Evolutionary conservation across 2,329 filamentous ascomycete species (phyloP).

Genomic region (Sporothrix globosa): DNA sequence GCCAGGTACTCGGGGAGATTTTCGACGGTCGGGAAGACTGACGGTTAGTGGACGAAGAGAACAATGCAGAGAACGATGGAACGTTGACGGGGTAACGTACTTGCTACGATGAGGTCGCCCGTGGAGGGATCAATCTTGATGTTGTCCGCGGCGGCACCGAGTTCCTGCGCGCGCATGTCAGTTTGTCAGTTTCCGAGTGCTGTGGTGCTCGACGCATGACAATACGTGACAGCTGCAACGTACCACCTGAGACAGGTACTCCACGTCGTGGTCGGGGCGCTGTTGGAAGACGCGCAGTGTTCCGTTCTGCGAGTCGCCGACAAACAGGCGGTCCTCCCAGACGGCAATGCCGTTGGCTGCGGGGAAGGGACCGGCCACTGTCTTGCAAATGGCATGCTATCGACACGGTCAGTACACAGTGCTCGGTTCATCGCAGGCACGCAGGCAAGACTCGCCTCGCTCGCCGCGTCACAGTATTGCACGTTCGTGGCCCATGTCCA

Average conservation of each 20-base stretch:
- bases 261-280: not conserved
- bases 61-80: not conserved
- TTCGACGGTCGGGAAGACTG: slow-evolving; percentile 28
- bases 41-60: not conserved
- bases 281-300: slow-evolving; percentile 19
- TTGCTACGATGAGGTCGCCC: not conserved
- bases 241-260: not conserved
- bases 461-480: slow-evolving; percentile 24
- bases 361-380: not conserved
- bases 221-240: no score
- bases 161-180: not conserved
- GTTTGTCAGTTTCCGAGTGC: no score
- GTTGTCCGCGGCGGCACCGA: slow-evolving; percentile 25
- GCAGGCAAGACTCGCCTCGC: not conserved
- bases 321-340: slow-evolving; percentile 20
- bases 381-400: slow-evolving; percentile 3
- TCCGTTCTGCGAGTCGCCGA: slow-evolving; percentile 24
- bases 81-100: not conserved
- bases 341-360: slow-evolving; percentile 24
- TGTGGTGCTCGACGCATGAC: not conserved
- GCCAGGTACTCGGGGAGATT: slow-evolving; percentile 26
- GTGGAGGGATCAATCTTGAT: slow-evolving; percentile 24
- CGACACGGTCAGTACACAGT: not conserved
- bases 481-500: slow-evolving; percentile 28
- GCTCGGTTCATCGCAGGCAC: no score